Evolutionary conservation across 2,329 filamentous ascomycete genomes (phyloP), one percentile per base, ranked within the genome.

Genomic region (Huntiella decipiens): DNA sequence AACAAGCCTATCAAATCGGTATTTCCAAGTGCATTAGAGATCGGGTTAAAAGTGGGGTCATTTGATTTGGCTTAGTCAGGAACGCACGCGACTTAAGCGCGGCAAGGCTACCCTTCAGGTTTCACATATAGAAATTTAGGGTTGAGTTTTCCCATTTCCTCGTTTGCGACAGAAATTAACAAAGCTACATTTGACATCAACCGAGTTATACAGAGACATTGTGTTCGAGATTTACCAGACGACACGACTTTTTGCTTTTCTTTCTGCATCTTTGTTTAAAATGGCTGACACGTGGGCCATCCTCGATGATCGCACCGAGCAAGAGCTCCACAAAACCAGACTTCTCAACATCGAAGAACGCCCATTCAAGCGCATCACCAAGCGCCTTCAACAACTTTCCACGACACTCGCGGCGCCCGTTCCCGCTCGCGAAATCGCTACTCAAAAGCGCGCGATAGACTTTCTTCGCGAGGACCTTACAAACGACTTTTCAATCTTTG

Each of bases 261-360:
- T 22, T 10, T 8, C 22, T 19, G 5, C 17, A 38, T 17, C 12
- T 46, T 35, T 34, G 7, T 8, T 28, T 38, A 48, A 22, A 12
- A 54, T 44, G 46, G 67, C 68, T 65, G 57, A 66, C 16, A 60
- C 61, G 41, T 86, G 79, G 66, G 68, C 72, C 38, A 66, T 87
- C 41, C 67, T 92, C 42, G 79, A 85, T 46, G 79, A 82, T 53
- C 70, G 72, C 52, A 80, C 85, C 53, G 81, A 86, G 63, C 79
- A 85, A 60, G 79, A 85, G 52, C 77, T 95, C 34, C 88, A 95
- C 66, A 88, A 87, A 57, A 73, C 73, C 28, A 83, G 88, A 37
- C 79, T 95, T 3, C 73, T 95, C 34, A 82, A 83, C 52, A 80
- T 95, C 51, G 88, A 96, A 66, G 84, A 93, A 58, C 86, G 86